Percentiles rank a stretch among this genome's conserved stretches.
These are phyloP conservation scores for Cryphonectria japonica DNA, from an alignment of 2,329 filamentous ascomycete species.

Conservation along the genomic window DNA sequence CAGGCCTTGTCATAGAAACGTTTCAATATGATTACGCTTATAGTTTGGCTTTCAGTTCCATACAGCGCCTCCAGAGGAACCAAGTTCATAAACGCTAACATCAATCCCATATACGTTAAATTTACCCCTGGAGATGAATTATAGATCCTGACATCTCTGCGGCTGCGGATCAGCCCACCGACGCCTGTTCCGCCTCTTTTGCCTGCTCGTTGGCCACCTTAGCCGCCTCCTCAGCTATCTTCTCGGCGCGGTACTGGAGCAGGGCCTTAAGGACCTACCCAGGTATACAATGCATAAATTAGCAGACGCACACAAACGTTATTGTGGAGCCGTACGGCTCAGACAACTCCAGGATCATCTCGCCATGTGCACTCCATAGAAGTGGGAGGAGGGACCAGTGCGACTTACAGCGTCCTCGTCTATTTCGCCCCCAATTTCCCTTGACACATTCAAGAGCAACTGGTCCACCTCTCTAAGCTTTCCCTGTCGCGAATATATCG, in stretches of 20 bases:
- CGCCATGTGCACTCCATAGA: no score
- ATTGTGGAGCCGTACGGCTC: not conserved
- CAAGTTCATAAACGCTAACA: not conserved
- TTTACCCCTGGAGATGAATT: not conserved
- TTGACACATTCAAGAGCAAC: slow-evolving; percentile 40
- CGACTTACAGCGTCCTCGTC: slow-evolving; percentile 7
- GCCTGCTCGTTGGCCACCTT: not conserved
- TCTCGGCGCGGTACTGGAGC: not conserved
- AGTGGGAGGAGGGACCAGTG: not conserved
- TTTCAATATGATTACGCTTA: no score
- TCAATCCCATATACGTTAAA: not conserved
- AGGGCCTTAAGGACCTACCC: not conserved
- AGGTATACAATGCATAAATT: not conserved
- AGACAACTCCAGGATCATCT: not conserved
- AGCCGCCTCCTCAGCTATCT: not conserved
- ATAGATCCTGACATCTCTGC: not conserved
- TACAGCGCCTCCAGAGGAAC: no score
- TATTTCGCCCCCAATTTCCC: slow-evolving; percentile 37
- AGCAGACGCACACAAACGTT: not conserved
- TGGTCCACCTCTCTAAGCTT: slow-evolving; percentile 59
- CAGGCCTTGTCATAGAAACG: no score
- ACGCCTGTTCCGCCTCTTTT: not conserved
- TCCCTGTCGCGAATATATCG: slow-evolving; percentile 53
- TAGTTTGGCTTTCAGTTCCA: no score
- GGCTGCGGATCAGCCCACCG: not conserved